Evolutionary conservation across 1,284 basidiomycete species (phyloP).

Genomic region (Ustilago vetiveriae): DNA sequence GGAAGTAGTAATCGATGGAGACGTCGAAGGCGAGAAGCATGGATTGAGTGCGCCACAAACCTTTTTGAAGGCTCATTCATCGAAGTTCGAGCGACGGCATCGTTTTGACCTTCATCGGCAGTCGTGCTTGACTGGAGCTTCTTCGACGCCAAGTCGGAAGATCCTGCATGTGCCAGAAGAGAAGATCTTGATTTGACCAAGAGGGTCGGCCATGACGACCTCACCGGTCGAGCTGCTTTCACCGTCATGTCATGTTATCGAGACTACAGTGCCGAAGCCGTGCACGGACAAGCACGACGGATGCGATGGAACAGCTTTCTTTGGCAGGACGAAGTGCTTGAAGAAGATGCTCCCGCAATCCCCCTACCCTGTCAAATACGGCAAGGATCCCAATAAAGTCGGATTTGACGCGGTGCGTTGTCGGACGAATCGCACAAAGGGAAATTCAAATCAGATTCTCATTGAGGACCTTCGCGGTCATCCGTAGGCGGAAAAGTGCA

Average conservation of each 20-base stretch:
- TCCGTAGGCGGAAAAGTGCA: conserved; percentile 7
- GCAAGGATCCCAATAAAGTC: no score
- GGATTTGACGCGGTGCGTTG: not conserved
- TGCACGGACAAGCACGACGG: no score
- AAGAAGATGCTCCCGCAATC: no score
- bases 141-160: not conserved
- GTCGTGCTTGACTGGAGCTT: not conserved
- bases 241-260: conserved; percentile 9
- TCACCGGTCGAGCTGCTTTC: conserved; percentile 21
- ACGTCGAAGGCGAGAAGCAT: conserved; percentile 29
- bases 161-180: not conserved
- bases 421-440: conserved; percentile 2
- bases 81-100: conserved; percentile 11
- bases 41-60: conserved; percentile 11
- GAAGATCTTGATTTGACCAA: conserved; percentile 15
- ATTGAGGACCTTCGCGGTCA: conserved; percentile 26
- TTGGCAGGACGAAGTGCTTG: no score
- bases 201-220: conserved; percentile 41
- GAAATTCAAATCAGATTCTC: conserved; percentile 8
- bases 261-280: not conserved
- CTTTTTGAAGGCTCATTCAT: conserved; percentile 21
- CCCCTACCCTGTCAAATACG: conserved; percentile 43
- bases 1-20: conserved; percentile 10
- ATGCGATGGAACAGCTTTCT: no score
- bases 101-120: not conserved